Evolutionary conservation across 1,284 basidiomycete genomes (phyloP), one percentile per base, ranked within the genome.

Genomic region (Malassezia nana): DNA sequence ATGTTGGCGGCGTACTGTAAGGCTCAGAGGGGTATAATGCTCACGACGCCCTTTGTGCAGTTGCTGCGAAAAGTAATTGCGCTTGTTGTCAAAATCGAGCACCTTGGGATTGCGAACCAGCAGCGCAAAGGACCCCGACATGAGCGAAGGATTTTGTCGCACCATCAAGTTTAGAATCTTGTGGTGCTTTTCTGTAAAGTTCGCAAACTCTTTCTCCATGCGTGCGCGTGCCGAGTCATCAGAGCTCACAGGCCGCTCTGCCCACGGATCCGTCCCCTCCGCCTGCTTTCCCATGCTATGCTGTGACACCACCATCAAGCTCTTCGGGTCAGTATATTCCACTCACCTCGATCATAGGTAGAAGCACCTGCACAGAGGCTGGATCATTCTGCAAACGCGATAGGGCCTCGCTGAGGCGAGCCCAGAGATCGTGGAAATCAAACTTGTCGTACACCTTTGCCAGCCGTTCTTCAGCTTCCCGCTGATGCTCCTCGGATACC

Each of bases 51-150:
- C 85, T 49, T 87, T 84, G 74, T 94, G 90, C 15, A 98, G 81
- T 74, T 96, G 90, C 76, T 96, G 92, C 60, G 83, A 86, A 79
- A 98, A 98, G 79, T 92, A 98, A 70, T 91, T 94, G 50, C 94
- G 84, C 78, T 98, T 98, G 83, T 98, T 98, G 79, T 98, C 94
- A 75, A 99, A 99, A 79, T 98, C 94, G 56, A 99, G 82, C 22
- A 98, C 90, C 40, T 89, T 85, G 45, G 94, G 86, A 69, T 99
- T 98, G 75, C 91, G 84, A 30, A 98, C 87, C 52, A 99, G 80
- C 2, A 99, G 80, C 13, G 91, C 89, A 80, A 99, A 99, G 1
- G 90, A 94, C 10, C 94, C 94, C 62, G 88, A 90, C 87, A 99
- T 92, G 32, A 99, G 77, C 0, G 90, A 89, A 2, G 94, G 94